Base-by-base conservation (phyloP, 768 basidiomycete species). In the Aureoboletus auriporus region DNA sequence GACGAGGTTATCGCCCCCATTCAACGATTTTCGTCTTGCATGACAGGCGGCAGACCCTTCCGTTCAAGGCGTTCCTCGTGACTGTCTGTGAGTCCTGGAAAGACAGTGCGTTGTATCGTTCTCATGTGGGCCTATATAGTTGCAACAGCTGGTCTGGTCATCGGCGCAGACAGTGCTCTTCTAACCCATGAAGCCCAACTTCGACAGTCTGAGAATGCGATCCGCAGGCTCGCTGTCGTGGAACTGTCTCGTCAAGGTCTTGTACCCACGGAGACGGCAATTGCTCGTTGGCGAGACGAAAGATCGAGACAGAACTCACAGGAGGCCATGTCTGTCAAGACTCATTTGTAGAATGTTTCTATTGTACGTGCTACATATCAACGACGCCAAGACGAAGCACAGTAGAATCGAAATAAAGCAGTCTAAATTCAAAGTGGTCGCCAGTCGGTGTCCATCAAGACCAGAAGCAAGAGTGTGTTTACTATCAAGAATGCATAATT, bases 221-320 rank as follows among this genome's bases (percentile, higher is more conserved):
- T 93, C 34, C 81, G 91, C 33, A 75, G 79, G 44, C 75, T 88
- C 63, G 91, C 91, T 9, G 75, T 86, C 36, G 71, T 84, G 30
- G 89, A 89, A 47, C 76, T 94, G 40, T 81, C 84, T 14, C 75
- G 80, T 34, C 79, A 79, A 51, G 91, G 91, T 23, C 71, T 87
- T 38, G 77, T 93, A 45, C 80, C 82, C 2, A 92, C 90, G 7
- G 91, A 94, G 66, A 81, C 86, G 8, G 89, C 87, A 53, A 93
- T 93, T 29, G 74, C 80, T 29, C 82, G 80, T 63, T 94, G 91
- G 91, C 84, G 78, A 61, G 77, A 71, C 47, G 71, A 74, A 55
- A 69, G 66, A 53, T 58, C 65, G 48, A 60, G 48, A 45, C 49
- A 51, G 31, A 50, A 57, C 23, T 38, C 39, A 45, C 49, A 51